These are phyloP conservation scores for Boletus eberwhitei DNA, from an alignment of 768 basidiomycete species.

Conservation along the genomic window DNA sequence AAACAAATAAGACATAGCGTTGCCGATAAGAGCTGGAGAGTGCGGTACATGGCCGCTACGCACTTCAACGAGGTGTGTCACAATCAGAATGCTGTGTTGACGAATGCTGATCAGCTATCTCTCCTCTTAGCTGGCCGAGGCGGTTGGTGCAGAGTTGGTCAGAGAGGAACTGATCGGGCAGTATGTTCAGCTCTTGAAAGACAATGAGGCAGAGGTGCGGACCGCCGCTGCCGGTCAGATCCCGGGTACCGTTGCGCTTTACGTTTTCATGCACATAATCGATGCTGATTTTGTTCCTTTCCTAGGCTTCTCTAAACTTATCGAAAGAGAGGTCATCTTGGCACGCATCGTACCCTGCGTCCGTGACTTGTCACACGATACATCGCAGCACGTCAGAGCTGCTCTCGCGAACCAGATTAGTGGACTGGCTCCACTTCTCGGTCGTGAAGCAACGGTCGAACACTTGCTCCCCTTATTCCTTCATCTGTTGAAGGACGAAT, in stretches of 20 bases:
- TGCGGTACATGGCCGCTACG: conserved; percentile 96
- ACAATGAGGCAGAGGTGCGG: conserved; percentile 97
- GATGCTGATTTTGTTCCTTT: conserved; percentile 7
- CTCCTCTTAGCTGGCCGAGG: conserved; percentile 71
- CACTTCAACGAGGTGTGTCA: conserved; percentile 87
- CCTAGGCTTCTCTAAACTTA: conserved; percentile 87
- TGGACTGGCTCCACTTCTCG: conserved; percentile 91
- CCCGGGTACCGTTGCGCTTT: conserved; percentile 59
- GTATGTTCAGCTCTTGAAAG: conserved; percentile 91
- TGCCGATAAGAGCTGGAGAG: conserved; percentile 96
- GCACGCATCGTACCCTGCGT: conserved; percentile 93
- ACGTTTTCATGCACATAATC: not conserved
- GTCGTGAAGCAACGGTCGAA: conserved; percentile 91
- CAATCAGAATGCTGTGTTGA: not conserved
- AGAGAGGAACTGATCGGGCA: conserved; percentile 92
- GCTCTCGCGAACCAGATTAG: conserved; percentile 95
- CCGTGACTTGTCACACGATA: conserved; percentile 87
- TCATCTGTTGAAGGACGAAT: conserved; percentile 95
- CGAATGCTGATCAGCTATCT: not conserved
- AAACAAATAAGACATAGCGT: conserved; percentile 87
- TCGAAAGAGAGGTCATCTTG: conserved; percentile 92
- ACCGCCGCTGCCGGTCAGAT: conserved; percentile 96
- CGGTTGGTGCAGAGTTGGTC: conserved; percentile 85
- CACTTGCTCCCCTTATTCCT: conserved; percentile 96
- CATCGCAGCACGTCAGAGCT: conserved; percentile 95